Evolutionary conservation across 2,329 filamentous ascomycete genomes (phyloP), one percentile per base, ranked within the genome.

Genomic region (Plenodomus lindquistii): DNA sequence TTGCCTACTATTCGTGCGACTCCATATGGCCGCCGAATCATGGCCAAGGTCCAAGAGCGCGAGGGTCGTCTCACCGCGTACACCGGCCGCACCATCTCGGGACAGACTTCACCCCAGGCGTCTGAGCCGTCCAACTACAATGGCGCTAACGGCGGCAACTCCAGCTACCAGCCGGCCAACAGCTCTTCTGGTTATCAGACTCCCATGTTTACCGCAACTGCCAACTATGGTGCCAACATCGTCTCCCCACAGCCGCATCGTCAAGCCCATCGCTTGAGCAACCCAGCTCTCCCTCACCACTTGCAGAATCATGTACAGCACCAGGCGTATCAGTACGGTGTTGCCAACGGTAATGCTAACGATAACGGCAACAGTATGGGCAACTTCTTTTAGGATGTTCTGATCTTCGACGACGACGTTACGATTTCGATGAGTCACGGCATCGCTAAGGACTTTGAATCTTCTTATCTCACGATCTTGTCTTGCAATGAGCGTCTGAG

Each of bases 21-120:
- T 36, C 93, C 94, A 3, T 94, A 97, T 70, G 94, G 94, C 44
- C 92, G 94, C 59, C 91, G 94, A 54, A 95, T 97, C 64, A 87
- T 89, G 68, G 88, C 88, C 69, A 97, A 97, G 80, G 88, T 99
- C 48, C 75, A 80, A 63, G 81, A 81, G 43, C 75, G 77, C 38
- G 82, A 85, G 58, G 59, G 59, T 49, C 69, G 69, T 21, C 60
- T 72, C 19, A 57, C 62, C 27, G 60, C 63, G 13, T 69, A 56
- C 50, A 64, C 65, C 18, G 66, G 67, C 21, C 68, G 65, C 29
- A 40, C 48, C 37, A 44, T 55, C 37, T 60, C 61, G 17, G 57
- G 57, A 7, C 54, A 58, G 20, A 62, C 50, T 13, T 71, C 69
- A 11, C 68, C 69, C 42, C 62, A 66, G 41, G 45, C 57, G 21